Evolutionary conservation across 495 filamentous ascomycete genomes (phyloP).

Genomic region (Gamarada debralockiae): DNA sequence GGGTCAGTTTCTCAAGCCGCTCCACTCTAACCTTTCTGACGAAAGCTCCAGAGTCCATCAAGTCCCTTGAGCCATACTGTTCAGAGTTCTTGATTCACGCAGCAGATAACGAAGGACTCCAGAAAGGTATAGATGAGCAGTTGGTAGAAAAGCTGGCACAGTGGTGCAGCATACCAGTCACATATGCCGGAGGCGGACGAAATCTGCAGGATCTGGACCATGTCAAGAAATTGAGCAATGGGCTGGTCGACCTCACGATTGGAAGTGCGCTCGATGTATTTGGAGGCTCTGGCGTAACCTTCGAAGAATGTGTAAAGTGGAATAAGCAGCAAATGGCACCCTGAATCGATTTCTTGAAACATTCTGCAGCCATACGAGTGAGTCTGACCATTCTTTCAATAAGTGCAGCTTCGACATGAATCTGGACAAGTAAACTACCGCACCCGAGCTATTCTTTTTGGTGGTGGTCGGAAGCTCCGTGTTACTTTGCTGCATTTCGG

Average conservation of each 20-base stretch:
- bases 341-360: background rate
- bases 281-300: slow-evolving; percentile 78
- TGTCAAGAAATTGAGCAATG: slow-evolving; percentile 71
- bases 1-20: slow-evolving; percentile 58
- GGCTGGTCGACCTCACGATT: slow-evolving; percentile 90
- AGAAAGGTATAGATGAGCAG: slow-evolving; percentile 82
- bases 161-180: slow-evolving; percentile 89
- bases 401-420: too few species aligned
- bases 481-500: too few species aligned
- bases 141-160: slow-evolving; percentile 70
- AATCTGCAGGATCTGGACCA: slow-evolving; percentile 72
- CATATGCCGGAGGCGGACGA: slow-evolving; percentile 92
- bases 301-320: slow-evolving; percentile 87
- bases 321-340: slow-evolving; percentile 41
- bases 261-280: slow-evolving; percentile 96
- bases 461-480: too few species aligned
- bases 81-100: slow-evolving; percentile 96
- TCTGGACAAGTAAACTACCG: too few species aligned
- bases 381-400: too few species aligned
- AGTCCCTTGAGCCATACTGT: slow-evolving; percentile 78
- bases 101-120: slow-evolving; percentile 96
- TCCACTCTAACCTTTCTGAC: background rate
- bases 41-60: slow-evolving; percentile 62
- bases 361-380: too few species aligned
- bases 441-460: too few species aligned